Evolutionary conservation across 2,329 filamentous ascomycete species (phyloP).

Genomic region (Teratosphaeria zuluensis): DNA sequence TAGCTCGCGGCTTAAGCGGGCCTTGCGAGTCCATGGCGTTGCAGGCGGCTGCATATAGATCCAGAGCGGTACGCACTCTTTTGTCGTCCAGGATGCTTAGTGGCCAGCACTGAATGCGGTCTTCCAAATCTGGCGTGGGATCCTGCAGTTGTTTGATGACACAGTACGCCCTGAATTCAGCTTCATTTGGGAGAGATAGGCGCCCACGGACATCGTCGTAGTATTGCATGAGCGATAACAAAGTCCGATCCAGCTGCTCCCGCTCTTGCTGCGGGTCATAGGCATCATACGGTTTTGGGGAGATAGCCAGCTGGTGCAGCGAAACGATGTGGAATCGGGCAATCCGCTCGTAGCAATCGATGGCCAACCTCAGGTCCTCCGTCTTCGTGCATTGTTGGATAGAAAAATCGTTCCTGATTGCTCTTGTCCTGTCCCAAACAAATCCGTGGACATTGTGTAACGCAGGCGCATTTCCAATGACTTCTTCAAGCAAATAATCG

Average conservation of each 20-base stretch:
- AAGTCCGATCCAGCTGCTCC: conserved; percentile 54
- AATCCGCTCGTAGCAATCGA: conserved; percentile 53
- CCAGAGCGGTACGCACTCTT: conserved; percentile 47
- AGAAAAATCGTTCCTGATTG: conserved; percentile 55
- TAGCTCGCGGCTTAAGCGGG: conserved; percentile 39
- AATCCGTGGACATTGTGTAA: conserved; percentile 50
- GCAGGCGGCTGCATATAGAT: conserved; percentile 46
- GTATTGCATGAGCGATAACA: conserved; percentile 51
- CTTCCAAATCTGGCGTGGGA: conserved; percentile 43
- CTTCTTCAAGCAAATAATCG: conserved; percentile 34
- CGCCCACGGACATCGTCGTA: conserved; percentile 46
- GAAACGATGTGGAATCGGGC: conserved; percentile 55
- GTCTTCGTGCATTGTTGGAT: conserved; percentile 50
- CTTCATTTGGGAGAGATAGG: conserved; percentile 46
- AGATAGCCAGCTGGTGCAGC: conserved; percentile 48
- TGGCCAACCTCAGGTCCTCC: conserved; percentile 47
- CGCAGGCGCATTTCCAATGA: conserved; percentile 42
- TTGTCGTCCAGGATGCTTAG: conserved; percentile 39
- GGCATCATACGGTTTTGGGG: conserved; percentile 38
- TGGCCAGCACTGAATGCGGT: conserved; percentile 48
- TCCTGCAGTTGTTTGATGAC: conserved; percentile 48
- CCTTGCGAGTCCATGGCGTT: conserved; percentile 45
- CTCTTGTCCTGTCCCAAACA: conserved; percentile 56
- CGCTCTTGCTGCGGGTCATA: conserved; percentile 52
- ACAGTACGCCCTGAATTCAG: conserved; percentile 55